Base-by-base conservation (phyloP, 2,329 filamentous ascomycete genomes). In the Cercospora sp. region DNA sequence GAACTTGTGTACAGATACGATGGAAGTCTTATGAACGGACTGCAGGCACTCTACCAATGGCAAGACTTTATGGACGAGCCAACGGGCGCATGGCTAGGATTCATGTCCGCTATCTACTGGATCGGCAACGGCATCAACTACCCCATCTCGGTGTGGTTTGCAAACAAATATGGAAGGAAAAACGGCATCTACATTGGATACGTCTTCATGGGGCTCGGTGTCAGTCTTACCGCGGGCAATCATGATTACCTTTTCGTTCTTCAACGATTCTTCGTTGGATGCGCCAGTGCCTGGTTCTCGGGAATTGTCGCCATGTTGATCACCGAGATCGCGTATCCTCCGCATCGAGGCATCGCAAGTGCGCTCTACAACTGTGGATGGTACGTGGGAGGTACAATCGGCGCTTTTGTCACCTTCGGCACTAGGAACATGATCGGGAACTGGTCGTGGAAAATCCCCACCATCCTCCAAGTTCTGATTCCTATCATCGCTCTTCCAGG, bases 311-410 rank as follows among this genome's bases (percentile, higher is more conserved):
- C 80, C 2, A 69, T 81, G 1, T 72, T 84, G 10, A 79, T 84
- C 70, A 82, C 79, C 26, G 83, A 85, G 68, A 77, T 84, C 26
- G 80, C 81, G 6, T 81, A 84, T 53, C 81, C 81, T 1, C 75
- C 75, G 0, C 80, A 82, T 53, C 77, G 81, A 13, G 76, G 75
- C 21, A 74, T 79, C 2, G 66, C 76, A 5, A 81, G 73, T 43
- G 74, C 77, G 0, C 63, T 80, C 0, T 82, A 78, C 70, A 80
- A 77, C 70, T 77, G 74, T 26, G 76, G 77, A 1, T 81, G 75
- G 73, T 80, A 80, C 57, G 63, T 68, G 3, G 71, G 71, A 21
- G 60, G 72, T 9, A 77, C 75, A 8, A 37, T 76, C 4, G 70
- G 70, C 21, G 75, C 76, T 1, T 70, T 68, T 21, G 68, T 72